Conservation (phyloP, 495 filamentous ascomycete species). For the Collariella sp. region DNA sequence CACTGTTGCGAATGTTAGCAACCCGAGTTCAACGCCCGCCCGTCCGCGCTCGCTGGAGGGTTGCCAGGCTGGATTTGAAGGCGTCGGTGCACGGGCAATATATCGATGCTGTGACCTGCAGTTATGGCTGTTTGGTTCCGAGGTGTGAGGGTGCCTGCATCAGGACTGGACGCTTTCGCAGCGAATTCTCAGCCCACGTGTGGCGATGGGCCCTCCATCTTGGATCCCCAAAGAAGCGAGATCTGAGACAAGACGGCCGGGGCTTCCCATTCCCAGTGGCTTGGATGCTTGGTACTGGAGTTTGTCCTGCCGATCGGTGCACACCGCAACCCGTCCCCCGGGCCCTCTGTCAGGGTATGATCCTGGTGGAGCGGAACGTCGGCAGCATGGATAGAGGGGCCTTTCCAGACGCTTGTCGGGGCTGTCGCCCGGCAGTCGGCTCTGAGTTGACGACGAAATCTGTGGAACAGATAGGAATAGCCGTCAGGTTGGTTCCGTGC, state of each 20-base stretch:
- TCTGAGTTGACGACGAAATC: neutral
- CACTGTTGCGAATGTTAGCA: neutral
- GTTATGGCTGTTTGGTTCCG: no score
- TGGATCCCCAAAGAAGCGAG: neutral
- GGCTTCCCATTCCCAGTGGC: neutral
- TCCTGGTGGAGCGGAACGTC: neutral
- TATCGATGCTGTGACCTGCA: neutral
- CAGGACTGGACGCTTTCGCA: neutral
- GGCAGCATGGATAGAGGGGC: no score
- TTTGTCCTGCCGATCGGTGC: neutral
- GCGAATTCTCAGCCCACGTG: conserved; percentile 11
- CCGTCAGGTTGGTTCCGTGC: conserved; percentile 1
- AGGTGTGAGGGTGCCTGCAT: neutral
- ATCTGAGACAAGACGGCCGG: neutral
- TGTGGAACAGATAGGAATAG: conserved; percentile 13
- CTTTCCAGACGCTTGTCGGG: neutral
- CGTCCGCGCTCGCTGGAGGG: no score
- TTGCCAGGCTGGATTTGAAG: no score
- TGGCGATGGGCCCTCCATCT: neutral
- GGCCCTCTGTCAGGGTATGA: neutral
- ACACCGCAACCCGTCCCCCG: conserved; percentile 1
- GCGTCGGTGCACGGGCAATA: no score
- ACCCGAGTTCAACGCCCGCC: no score
- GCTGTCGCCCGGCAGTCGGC: neutral
- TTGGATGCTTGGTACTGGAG: neutral